Evolutionary conservation across 169 alveolate genomes (phyloP), one percentile per base, ranked within the genome.

Genomic region (Plasmodium gallinaceum): DNA sequence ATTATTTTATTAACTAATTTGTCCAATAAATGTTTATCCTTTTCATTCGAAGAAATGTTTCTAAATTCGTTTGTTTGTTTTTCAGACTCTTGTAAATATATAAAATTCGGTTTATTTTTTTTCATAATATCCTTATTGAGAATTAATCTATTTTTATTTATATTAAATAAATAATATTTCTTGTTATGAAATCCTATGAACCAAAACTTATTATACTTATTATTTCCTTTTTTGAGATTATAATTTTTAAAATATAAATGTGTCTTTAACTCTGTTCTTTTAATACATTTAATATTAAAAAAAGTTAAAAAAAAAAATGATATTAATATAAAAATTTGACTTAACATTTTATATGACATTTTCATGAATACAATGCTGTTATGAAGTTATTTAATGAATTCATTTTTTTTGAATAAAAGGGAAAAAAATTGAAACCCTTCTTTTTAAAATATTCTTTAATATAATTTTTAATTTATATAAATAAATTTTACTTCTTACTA

Each of bases 151-250:
- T 68, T 83, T 45, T 83, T 83, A 62, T 62, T 83, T 69, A 83
- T 52, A 68, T 51, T 69, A 37, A 48, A 16, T 37, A 39, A 83
- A 18, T 68, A 16, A 37, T 83, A 83, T 26, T 69, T 58, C 42
- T 71, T 83, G 58, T 66, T 83, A 37, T 32, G 60, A 57, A 68
- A 68, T 48, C 91, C 91, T 62, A 68, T 83, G 58, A 83, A 83
- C 45, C 85, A 65, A 68, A 52, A 66, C 24, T 68, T 61, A 24
- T 37, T 42, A 69, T 10, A 4, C 58, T 39, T 62, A 57, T 71
- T 43, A 45, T 83, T 68, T 0, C 45, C 43, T 26, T 62, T 83
- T 48, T 68, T 62, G 24, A 10, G 22, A 18, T 10, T 68, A 37
- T 26, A 16, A 61, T 66, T 62, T 62, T 60, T 43, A 43, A 54